Evolutionary conservation across 768 basidiomycete species (phyloP), one percentile per base, ranked within the genome.

Genomic region (Panus rudis): DNA sequence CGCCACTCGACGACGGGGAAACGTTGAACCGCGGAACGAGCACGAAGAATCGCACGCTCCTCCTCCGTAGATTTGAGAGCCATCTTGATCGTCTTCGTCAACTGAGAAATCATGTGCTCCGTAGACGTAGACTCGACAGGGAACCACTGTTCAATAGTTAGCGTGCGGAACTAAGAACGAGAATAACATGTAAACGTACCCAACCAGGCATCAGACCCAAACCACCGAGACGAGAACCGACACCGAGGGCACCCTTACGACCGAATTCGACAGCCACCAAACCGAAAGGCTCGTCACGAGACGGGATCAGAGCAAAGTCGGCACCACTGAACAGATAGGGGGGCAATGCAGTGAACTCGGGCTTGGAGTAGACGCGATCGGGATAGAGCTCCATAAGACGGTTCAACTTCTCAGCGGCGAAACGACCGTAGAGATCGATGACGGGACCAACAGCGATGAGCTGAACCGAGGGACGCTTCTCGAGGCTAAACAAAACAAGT

Each of bases 1-100:
- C 92, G 86, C 92, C 92, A 96, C 67, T 96, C 92, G 21, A 96
- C 87, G 44, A 96, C 92, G 4, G 92, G 92, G 85, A 96, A 96
- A 56, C 92, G 88, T 57, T 94, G 92, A 3, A 96, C 76, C 14
- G 92, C 92, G 13, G 92, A 94, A 32, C 92, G 79, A 33, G 92
- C 92, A 58, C 92, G 88, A 20, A 96, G 75, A 54, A 94, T 81
- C 7, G 92, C 90, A 42, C 92, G 84, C 53, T 94, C 92, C 61
- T 93, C 84, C 54, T 89, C 78, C 0, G 83, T 80, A 8, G 92
- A 93, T 64, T 86, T 93, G 49, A 96, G 67, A 4, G 92, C 92
- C 68, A 93, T 73, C 62, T 94, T 94, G 70, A 96, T 84, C 7
- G 92, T 94, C 67, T 94, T 94, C 6, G 86, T 84, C 47, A 94